Conservation (phyloP, 805 yeast genomes). For the Metschnikowia arizonensis region DNA sequence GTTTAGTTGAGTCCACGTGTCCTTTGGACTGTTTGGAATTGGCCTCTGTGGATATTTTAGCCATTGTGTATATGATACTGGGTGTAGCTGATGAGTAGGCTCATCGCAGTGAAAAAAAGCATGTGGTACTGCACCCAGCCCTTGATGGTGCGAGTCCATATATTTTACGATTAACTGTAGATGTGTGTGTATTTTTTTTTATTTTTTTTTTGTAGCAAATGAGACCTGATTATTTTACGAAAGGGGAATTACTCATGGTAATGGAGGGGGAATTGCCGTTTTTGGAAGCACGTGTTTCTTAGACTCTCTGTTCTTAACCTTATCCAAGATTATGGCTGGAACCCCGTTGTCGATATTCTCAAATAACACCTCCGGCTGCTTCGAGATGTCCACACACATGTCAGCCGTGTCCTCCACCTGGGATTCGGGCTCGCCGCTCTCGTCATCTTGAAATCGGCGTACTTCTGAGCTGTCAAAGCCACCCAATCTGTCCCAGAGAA, state of each 20-base stretch:
- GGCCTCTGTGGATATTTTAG: background rate
- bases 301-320: constrained; percentile 20
- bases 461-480: constrained; percentile 36
- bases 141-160: background rate
- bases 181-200: too few species aligned
- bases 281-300: constrained; percentile 22
- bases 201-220: background rate
- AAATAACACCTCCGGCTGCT: constrained; percentile 36
- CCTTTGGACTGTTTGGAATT: background rate
- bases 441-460: constrained; percentile 23
- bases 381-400: constrained; percentile 20
- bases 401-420: constrained; percentile 5
- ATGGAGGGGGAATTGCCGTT: constrained; percentile 35
- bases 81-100: constrained; percentile 7
- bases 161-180: background rate
- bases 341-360: constrained; percentile 35
- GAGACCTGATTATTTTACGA: background rate
- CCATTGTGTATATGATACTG: background rate
- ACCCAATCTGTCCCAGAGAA: constrained; percentile 43
- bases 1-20: constrained; percentile 1
- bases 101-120: constrained; percentile 18
- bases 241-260: background rate
- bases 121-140: constrained; percentile 10
- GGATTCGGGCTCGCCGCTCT: constrained; percentile 7
- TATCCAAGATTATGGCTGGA: constrained; percentile 40